phyloP scores from a whole-genome alignment of 345 rosid genomes.

The Angophora floribunda region DNA sequence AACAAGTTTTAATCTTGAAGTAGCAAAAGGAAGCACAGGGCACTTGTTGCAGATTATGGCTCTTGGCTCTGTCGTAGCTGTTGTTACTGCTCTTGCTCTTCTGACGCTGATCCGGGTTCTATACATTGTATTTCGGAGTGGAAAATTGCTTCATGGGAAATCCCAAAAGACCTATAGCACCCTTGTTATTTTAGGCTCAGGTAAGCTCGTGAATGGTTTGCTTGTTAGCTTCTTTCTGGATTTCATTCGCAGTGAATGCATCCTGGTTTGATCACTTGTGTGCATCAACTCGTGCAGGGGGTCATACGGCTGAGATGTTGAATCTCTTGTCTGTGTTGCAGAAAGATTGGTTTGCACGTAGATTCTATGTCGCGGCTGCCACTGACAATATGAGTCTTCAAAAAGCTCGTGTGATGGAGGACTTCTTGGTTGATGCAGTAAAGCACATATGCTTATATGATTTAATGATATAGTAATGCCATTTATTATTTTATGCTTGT shows the following conservation, averaged over 20 bases:
- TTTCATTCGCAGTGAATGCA: neutral
- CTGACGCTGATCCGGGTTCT: slow-evolving; percentile 12
- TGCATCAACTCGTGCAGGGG: slow-evolving; percentile 28
- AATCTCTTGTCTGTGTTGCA: slow-evolving; percentile 56
- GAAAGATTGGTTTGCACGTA: slow-evolving; percentile 49
- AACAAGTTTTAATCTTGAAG: neutral
- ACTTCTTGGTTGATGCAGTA: slow-evolving; percentile 39
- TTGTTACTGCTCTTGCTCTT: neutral
- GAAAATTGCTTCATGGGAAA: slow-evolving; percentile 30
- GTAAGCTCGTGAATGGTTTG: slow-evolving; percentile 6
- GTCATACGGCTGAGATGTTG: slow-evolving; percentile 97
- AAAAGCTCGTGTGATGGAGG: slow-evolving; percentile 70
- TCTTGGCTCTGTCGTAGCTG: slow-evolving; percentile 6
- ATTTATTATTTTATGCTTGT: neutral
- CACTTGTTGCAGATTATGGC: slow-evolving; percentile 8
- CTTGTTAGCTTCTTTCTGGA: neutral
- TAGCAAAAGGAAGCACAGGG: neutral
- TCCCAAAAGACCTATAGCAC: slow-evolving; percentile 24
- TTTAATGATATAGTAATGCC: neutral
- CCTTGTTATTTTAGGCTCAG: slow-evolving; percentile 60
- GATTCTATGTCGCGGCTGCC: slow-evolving; percentile 82
- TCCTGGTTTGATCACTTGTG: neutral
- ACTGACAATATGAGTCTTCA: slow-evolving; percentile 95
- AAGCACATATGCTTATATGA: neutral
- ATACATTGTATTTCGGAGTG: slow-evolving; percentile 22